Evolutionary conservation across 805 yeast species (phyloP).

Genomic region (Candida silvatica): DNA sequence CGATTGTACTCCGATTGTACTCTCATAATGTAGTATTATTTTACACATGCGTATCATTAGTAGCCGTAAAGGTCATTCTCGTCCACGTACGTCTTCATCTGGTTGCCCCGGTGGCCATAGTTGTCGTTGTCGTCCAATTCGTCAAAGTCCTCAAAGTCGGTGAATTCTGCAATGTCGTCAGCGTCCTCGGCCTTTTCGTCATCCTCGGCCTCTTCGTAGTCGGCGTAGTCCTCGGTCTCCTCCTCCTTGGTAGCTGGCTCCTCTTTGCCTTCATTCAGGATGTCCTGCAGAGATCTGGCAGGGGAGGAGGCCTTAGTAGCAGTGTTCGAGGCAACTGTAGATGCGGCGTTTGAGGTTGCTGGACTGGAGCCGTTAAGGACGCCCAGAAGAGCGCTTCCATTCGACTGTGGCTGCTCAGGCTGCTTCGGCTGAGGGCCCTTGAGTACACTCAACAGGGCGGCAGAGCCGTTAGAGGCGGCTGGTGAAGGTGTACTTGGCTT

Average conservation of each 20-base stretch:
- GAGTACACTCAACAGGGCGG: background rate
- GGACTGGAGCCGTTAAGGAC: too few species aligned
- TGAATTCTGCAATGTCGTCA: background rate
- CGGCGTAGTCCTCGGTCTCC: constrained; percentile 8
- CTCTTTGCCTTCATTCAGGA: background rate
- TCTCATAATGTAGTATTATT: too few species aligned
- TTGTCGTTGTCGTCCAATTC: constrained; percentile 10
- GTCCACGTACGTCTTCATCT: constrained; percentile 12
- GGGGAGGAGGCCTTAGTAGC: too few species aligned
- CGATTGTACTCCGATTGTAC: too few species aligned
- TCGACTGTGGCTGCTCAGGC: too few species aligned
- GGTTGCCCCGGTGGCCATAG: background rate
- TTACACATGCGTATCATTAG: too few species aligned
- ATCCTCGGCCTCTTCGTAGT: constrained; percentile 14
- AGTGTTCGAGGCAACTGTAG: too few species aligned
- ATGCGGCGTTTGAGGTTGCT: too few species aligned
- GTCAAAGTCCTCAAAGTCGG: constrained; percentile 13
- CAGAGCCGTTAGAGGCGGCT: background rate
- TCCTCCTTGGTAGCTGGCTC: background rate
- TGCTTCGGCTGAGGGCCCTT: too few species aligned
- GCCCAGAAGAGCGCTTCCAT: too few species aligned
- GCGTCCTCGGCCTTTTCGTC: background rate
- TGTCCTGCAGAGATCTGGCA: background rate
- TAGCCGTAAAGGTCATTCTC: constrained; percentile 11
- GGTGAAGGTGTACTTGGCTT: constrained; percentile 2